Evolutionary conservation across 306 rosid genomes (phyloP).

Genomic region (Potentilla sterilis): DNA sequence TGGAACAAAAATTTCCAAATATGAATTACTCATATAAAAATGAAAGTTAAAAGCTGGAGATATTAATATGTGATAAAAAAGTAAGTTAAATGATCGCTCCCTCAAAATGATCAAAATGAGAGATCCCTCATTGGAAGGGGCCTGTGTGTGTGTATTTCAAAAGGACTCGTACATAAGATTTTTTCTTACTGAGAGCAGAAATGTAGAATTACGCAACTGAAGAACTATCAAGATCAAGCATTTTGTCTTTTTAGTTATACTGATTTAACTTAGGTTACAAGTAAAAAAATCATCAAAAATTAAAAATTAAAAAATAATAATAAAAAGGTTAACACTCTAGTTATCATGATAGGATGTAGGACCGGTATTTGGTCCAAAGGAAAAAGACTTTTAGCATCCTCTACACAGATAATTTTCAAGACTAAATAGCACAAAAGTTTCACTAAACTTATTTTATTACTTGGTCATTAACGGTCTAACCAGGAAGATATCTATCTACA

Average conservation of each 20-base stretch:
- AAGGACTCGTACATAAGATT: neutral
- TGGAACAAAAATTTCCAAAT: no score
- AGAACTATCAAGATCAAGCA: neutral
- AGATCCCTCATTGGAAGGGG: no score
- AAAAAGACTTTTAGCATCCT: neutral
- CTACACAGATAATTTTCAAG: neutral
- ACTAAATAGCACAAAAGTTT: neutral
- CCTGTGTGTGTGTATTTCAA: no score
- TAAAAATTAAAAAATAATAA: no score
- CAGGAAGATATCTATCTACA: neutral
- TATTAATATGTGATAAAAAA: no score
- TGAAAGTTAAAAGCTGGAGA: no score
- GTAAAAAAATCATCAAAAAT: no score
- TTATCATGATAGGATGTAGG: neutral
- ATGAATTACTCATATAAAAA: no score
- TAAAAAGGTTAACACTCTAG: neutral
- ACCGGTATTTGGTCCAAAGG: neutral
- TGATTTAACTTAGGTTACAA: neutral
- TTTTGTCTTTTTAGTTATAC: neutral
- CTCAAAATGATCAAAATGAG: no score
- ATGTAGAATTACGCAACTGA: neutral
- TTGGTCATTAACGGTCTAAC: neutral
- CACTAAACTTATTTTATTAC: no score
- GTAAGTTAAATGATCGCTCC: no score
- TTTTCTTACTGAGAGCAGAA: neutral